Percentiles rank a stretch among this genome's conserved stretches.
phyloP scores from a whole-genome alignment of 208 protist genomes.

The Acanthamoeba triangularis region DNA sequence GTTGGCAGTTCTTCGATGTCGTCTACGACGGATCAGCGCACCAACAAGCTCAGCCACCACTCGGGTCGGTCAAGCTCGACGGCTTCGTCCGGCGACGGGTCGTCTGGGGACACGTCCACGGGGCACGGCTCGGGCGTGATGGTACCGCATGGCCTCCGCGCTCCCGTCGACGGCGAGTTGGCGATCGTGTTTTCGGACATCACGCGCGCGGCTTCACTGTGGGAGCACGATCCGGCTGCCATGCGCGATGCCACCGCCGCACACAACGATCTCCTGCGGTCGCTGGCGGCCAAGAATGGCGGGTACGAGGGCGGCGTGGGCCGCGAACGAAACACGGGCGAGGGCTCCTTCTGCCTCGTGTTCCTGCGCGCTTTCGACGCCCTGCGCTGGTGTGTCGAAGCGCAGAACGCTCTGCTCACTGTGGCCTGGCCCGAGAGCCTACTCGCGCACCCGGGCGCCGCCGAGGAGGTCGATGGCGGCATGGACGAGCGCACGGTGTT shows the following conservation, averaged over 20 bases:
- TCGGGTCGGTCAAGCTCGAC: background rate
- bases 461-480: conserved; percentile 33
- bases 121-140: background rate
- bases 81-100: background rate
- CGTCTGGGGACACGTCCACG: background rate
- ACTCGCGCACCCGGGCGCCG: background rate
- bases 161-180: conserved; percentile 1
- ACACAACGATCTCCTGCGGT: conserved; percentile 28
- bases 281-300: background rate
- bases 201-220: background rate
- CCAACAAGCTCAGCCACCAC: conserved; percentile 41
- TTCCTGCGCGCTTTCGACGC: background rate
- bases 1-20: background rate
- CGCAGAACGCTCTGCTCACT: conserved; percentile 24
- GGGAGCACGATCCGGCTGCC: background rate
- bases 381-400: conserved; percentile 32
- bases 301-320: background rate
- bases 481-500: conserved; percentile 29
- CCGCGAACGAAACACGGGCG: background rate
- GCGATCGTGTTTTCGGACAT: conserved; percentile 22
- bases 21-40: background rate
- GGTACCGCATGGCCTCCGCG: background rate
- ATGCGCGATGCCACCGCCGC: background rate
- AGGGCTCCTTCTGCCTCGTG: conserved; percentile 23
- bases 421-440: conserved; percentile 32